phyloP scores from a whole-genome alignment of 345 rosid species.

The Salix purpurea region DNA sequence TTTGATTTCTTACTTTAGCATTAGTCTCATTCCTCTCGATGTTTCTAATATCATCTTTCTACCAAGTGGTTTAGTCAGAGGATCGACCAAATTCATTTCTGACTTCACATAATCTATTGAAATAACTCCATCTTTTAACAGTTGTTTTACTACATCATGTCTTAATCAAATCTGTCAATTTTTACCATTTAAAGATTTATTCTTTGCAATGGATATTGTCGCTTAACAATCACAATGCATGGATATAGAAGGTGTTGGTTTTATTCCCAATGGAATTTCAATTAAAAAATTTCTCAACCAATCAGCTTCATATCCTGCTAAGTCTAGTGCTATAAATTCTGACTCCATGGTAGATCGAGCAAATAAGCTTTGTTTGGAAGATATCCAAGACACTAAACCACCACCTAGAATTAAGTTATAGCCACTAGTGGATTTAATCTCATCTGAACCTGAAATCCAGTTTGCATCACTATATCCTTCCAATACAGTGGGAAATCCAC shows the following conservation, averaged over 20 bases:
- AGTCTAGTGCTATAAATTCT: too few species aligned
- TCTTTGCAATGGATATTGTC: background rate
- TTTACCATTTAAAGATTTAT: background rate
- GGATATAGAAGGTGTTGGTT: background rate
- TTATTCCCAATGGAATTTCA: background rate
- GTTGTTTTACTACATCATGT: too few species aligned
- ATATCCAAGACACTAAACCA: background rate
- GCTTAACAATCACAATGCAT: background rate
- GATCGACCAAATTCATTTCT: too few species aligned
- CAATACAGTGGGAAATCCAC: background rate
- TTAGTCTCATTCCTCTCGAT: too few species aligned
- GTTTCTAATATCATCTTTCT: too few species aligned
- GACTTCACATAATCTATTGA: too few species aligned
- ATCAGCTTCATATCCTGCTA: too few species aligned
- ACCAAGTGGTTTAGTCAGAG: too few species aligned
- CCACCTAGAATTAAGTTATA: background rate
- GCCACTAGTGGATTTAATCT: background rate
- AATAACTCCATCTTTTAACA: too few species aligned
- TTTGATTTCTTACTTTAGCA: too few species aligned
- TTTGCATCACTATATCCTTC: background rate
- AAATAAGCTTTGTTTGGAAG: background rate
- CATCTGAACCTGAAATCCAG: background rate
- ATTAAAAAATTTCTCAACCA: too few species aligned
- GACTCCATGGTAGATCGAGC: background rate
- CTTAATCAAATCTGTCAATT: too few species aligned